Evolutionary conservation across 805 yeast species (phyloP).

Genomic region (Myxozyma geophila): DNA sequence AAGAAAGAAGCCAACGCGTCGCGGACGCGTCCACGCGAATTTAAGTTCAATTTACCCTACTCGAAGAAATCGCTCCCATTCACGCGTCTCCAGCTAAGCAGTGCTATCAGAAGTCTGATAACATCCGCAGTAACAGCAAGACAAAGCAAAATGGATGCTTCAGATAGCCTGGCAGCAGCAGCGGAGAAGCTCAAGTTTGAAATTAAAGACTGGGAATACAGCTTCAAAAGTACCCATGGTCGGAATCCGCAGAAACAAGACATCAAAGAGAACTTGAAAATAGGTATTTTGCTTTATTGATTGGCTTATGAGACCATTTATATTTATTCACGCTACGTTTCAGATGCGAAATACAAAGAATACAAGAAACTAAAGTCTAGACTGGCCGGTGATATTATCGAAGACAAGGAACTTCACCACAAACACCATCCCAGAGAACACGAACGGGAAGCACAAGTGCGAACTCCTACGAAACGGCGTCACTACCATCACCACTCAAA

Average conservation of each 20-base stretch:
- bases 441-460: not conserved
- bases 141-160: not conserved
- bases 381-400: not conserved
- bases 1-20: conserved; percentile 7
- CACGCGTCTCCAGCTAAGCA: not conserved
- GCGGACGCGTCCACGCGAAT: conserved; percentile 6
- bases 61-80: not conserved
- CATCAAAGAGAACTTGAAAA: conserved; percentile 49
- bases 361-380: conserved; percentile 12
- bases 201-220: conserved; percentile 62
- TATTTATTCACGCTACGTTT: not conserved
- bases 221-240: conserved; percentile 48
- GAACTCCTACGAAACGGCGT: not conserved
- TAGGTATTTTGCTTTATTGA: conserved; percentile 38
- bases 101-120: too few species aligned
- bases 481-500: not conserved
- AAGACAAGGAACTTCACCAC: not conserved
- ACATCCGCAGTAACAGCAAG: not conserved
- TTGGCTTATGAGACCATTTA: not conserved
- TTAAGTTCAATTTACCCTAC: not conserved
- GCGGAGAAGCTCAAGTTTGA: conserved; percentile 47
- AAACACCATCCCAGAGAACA: not conserved
- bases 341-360: conserved; percentile 32
- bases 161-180: not conserved
- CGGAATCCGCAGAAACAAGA: conserved; percentile 56